These are phyloP conservation scores for Linnemannia schmuckeri DNA, from an alignment of 192 early-diverging fungal species.

Conservation along the genomic window DNA sequence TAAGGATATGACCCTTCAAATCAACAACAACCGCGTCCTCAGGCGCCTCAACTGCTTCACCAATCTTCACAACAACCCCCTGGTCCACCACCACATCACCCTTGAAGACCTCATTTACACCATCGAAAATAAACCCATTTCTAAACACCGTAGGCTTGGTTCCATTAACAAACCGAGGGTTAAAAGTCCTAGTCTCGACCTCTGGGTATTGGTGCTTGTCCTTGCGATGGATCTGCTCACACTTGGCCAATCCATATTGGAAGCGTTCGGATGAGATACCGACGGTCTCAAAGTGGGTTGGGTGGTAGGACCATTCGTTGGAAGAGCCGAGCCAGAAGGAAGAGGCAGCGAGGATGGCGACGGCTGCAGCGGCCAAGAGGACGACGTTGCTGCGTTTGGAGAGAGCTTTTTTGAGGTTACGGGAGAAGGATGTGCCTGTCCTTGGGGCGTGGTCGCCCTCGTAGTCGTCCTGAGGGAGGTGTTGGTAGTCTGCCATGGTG, in stretches of 20 bases:
- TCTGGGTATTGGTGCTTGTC: conserved; percentile 9
- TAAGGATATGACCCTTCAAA: conserved; percentile 69
- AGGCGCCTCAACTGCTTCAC: conserved; percentile 22
- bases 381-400: conserved; percentile 2
- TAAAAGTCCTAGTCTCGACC: conserved; percentile 23
- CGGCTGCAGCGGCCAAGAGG: conserved; percentile 29
- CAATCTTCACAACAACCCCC: conserved; percentile 67
- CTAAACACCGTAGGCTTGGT: conserved; percentile 60
- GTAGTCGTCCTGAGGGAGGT: conserved; percentile 26
- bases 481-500: conserved; percentile 29
- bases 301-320: conserved; percentile 16
- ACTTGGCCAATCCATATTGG: conserved; percentile 32
- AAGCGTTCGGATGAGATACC: conserved; percentile 38
- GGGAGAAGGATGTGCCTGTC: not conserved
- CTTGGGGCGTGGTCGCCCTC: not conserved
- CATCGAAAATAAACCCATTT: conserved; percentile 68
- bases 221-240: conserved; percentile 21
- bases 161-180: conserved; percentile 54
- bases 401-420: not conserved
- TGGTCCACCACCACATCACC: conserved; percentile 66
- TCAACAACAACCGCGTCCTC: conserved; percentile 63
- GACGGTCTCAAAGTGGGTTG: conserved; percentile 4
- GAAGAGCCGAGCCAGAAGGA: conserved; percentile 20
- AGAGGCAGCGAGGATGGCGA: conserved; percentile 15
- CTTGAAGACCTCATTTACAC: conserved; percentile 27